Percentiles rank a stretch among this genome's conserved stretches.
These are phyloP conservation scores for Vigna hirtella DNA, from an alignment of 306 rosid species.

Conservation along the genomic window DNA sequence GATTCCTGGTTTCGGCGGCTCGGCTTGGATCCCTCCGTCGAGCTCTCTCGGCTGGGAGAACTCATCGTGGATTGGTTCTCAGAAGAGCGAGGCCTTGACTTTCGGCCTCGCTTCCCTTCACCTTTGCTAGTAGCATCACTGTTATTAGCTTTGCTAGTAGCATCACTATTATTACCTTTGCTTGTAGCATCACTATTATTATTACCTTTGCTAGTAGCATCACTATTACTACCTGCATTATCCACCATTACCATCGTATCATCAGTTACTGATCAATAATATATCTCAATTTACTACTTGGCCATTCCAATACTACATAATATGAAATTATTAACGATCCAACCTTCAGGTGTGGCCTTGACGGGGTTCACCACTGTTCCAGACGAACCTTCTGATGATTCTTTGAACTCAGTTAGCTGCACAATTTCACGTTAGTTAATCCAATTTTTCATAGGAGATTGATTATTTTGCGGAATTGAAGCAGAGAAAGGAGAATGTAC, in stretches of 20 bases:
- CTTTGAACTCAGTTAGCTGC: slow-evolving; percentile 77
- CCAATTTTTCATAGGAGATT: too few species aligned
- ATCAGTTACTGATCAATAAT: too few species aligned
- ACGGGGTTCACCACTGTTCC: slow-evolving; percentile 38
- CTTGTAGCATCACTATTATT: too few species aligned
- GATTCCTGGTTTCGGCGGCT: slow-evolving; percentile 60
- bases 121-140: slow-evolving; percentile 3
- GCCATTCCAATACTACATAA: too few species aligned
- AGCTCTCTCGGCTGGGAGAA: slow-evolving; percentile 50
- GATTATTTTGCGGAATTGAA: neutral
- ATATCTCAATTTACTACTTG: too few species aligned
- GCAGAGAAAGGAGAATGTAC: slow-evolving; percentile 26
- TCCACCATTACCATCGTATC: neutral
- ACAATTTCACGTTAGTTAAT: slow-evolving; percentile 14
- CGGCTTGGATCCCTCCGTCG: slow-evolving; percentile 30
- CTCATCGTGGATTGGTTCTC: slow-evolving; percentile 27
- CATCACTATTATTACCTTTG: slow-evolving; percentile 12
- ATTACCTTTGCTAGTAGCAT: neutral
- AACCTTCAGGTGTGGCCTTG: slow-evolving; percentile 56
- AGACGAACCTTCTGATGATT: slow-evolving; percentile 44
- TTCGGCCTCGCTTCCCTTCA: slow-evolving; percentile 44
- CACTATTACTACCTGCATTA: slow-evolving; percentile 38
- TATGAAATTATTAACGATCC: neutral
- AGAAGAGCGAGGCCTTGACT: slow-evolving; percentile 48
- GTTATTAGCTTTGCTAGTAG: neutral